Conservation (phyloP, 2,329 filamentous ascomycete species). For the Cercospora sp. region DNA sequence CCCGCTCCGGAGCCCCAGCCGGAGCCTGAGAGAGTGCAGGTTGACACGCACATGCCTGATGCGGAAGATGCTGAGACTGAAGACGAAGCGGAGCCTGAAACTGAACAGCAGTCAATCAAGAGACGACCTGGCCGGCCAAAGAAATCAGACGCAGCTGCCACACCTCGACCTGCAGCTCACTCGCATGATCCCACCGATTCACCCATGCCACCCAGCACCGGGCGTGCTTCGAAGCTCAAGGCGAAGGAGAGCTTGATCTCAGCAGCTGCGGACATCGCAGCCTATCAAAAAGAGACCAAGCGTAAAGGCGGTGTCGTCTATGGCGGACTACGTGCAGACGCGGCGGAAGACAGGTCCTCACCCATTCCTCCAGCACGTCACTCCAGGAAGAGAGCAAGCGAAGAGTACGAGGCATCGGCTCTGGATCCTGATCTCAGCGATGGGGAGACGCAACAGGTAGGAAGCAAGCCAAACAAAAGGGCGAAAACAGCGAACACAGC, state of each 20-base stretch:
- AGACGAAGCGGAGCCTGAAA: constrained; percentile 8
- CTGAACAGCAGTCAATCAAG: constrained; percentile 29
- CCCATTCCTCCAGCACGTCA: constrained; percentile 27
- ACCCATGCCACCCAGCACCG: constrained; percentile 70
- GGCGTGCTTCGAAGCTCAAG: constrained; percentile 81
- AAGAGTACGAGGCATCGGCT: constrained; percentile 45
- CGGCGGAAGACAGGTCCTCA: constrained; percentile 38
- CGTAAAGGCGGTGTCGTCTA: constrained; percentile 67
- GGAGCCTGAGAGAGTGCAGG: constrained; percentile 30
- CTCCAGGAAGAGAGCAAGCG: constrained; percentile 42
- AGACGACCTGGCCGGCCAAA: constrained; percentile 34
- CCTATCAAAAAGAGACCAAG: constrained; percentile 94
- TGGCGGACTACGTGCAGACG: constrained; percentile 51
- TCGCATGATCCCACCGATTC: constrained; percentile 79
- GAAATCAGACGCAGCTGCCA: constrained; percentile 30
- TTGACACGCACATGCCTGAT: constrained; percentile 18
- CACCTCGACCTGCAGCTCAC: constrained; percentile 33
- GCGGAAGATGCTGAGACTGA: constrained; percentile 14
- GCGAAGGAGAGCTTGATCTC: constrained; percentile 75
- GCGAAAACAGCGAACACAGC: constrained; percentile 50
- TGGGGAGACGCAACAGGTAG: constrained; percentile 47
- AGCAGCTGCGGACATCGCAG: constrained; percentile 77
- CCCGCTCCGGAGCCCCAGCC: constrained; percentile 11
- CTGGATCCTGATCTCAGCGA: constrained; percentile 49
- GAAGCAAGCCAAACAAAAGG: constrained; percentile 51